Conservation (phyloP, 768 basidiomycete species). For the Clitopilus passeckerianus region DNA sequence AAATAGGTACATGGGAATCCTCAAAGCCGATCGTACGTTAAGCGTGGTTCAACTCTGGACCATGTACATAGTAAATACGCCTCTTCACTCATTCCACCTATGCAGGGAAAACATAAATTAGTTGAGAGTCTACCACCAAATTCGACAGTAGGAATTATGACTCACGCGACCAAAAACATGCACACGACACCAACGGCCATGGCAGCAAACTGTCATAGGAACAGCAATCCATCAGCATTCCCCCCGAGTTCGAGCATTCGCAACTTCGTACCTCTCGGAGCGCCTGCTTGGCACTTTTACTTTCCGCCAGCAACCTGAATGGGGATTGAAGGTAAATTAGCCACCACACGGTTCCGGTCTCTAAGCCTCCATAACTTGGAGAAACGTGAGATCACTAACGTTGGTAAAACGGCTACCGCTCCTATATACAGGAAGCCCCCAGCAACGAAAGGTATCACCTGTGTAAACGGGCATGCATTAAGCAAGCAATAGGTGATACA, state of each 20-base stretch:
- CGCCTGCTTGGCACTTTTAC: slow-evolving; percentile 85
- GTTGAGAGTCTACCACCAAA: neutral
- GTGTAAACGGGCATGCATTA: slow-evolving; percentile 4
- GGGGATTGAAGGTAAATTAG: slow-evolving; percentile 22
- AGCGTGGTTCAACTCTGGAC: neutral
- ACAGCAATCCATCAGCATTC: slow-evolving; percentile 6
- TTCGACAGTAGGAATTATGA: slow-evolving; percentile 14
- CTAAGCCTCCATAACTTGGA: neutral
- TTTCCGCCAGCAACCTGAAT: slow-evolving; percentile 71
- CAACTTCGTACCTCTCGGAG: slow-evolving; percentile 69
- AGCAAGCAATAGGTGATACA: slow-evolving; percentile 5
- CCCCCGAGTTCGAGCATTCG: slow-evolving; percentile 2
- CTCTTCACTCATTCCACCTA: slow-evolving; percentile 72
- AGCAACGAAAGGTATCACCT: slow-evolving; percentile 89
- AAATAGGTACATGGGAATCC: neutral
- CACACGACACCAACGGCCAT: slow-evolving; percentile 89
- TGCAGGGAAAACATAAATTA: too few species aligned
- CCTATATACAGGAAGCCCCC: slow-evolving; percentile 94
- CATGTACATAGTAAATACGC: slow-evolving; percentile 13
- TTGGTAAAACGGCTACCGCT: slow-evolving; percentile 86
- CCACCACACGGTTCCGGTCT: slow-evolving; percentile 2
- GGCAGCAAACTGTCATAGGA: slow-evolving; percentile 66
- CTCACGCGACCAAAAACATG: slow-evolving; percentile 92
- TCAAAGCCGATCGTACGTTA: neutral
- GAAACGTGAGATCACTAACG: slow-evolving; percentile 46